Evolutionary conservation across 768 basidiomycete species (phyloP), one percentile per base, ranked within the genome.

Genomic region (Inosperma sp.): DNA sequence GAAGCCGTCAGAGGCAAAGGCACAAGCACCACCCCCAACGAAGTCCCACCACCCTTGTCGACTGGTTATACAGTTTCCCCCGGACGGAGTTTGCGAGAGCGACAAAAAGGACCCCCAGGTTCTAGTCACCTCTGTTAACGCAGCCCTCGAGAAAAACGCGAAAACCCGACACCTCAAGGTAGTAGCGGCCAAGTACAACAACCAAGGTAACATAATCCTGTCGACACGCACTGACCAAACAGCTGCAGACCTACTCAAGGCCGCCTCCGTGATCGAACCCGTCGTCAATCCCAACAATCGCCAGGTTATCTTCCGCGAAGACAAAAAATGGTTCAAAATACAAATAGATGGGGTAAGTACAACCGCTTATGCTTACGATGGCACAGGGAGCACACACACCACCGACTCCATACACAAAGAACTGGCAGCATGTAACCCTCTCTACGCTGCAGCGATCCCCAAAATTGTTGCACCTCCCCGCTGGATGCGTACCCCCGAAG

Each of bases 271-370:
- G 3, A 47, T 63, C 43, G 36, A 46, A 22, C 53, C 42, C 23
- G 14, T 43, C 12, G 44, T 60, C 25, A 31, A 31, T n/a, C 36
- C 33, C 14, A 30, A 45, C 16, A 52, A 43, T 1, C 34, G 19
- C 5, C 19, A 47, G 7, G 31, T 42, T 7, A 44, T 48, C 12
- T 13, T 53, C 19, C 51, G 53, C 22, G 62, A 58, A 33, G 61
- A 64, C 37, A 58, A 53, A 21, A 52, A 43, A 27, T 54, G 58
- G 41, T 64, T 23, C 49, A 63, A 59, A 48, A 49, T 61, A 2
- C 35, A 55, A 19, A 40, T 63, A 1, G 57, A 59, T 10, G 54
- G 54, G 3, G 49, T 57, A 29, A 50, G 39, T 36, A 57, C 55
- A 25, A 46, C 54, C 12, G 5, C 30, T 5, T 12, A 40, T 12